Conservation (phyloP, 805 yeast species). For the Nakazawaea anatomiae region DNA sequence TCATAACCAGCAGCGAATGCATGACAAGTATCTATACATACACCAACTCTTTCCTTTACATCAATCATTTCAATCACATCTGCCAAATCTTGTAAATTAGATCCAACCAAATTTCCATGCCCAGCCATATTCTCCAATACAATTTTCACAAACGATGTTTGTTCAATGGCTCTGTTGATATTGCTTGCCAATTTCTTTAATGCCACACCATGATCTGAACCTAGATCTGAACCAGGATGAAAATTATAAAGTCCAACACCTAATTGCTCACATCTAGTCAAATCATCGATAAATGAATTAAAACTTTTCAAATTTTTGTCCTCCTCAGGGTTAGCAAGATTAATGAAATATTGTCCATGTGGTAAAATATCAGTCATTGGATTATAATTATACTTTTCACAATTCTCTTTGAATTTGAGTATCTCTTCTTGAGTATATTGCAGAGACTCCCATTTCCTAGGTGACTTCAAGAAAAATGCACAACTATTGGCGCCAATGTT, state of each 20-base stretch:
- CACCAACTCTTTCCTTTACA: constrained; percentile 83
- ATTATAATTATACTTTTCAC: constrained; percentile 60
- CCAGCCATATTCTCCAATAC: constrained; percentile 98
- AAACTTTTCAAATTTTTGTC: constrained; percentile 75
- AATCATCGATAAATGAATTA: constrained; percentile 77
- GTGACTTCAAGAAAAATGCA: constrained; percentile 87
- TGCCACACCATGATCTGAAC: constrained; percentile 59
- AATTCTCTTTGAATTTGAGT: constrained; percentile 53
- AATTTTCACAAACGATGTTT: constrained; percentile 75
- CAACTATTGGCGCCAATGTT: constrained; percentile 68
- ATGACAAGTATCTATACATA: constrained; percentile 95
- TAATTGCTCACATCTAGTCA: constrained; percentile 78
- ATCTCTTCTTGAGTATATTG: constrained; percentile 65
- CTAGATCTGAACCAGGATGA: constrained; percentile 88
- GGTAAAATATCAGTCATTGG: constrained; percentile 80
- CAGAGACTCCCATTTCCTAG: constrained; percentile 88
- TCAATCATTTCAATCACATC: constrained; percentile 75
- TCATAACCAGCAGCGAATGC: constrained; percentile 96
- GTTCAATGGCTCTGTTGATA: constrained; percentile 70
- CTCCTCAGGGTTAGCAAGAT: constrained; percentile 83
- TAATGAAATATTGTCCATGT: constrained; percentile 92
- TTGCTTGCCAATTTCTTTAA: constrained; percentile 66
- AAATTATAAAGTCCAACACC: constrained; percentile 84
- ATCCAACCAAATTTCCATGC: constrained; percentile 86
- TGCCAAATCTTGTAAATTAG: constrained; percentile 66